phyloP scores from a whole-genome alignment of 1,139 yeast species.

The Debaryomycetaceae sp. region DNA sequence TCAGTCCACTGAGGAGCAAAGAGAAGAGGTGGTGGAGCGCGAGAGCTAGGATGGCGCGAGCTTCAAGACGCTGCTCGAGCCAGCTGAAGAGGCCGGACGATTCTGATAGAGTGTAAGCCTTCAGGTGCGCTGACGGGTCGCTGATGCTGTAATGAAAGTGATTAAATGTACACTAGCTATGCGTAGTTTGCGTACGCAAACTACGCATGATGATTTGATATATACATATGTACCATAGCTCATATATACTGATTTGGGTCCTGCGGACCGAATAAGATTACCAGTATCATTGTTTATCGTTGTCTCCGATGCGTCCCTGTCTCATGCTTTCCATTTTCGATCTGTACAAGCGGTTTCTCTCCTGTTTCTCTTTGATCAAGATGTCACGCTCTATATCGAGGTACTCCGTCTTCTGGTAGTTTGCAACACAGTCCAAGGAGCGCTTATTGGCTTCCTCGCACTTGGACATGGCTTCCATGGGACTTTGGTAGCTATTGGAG shows the following conservation, averaged over 20 bases:
- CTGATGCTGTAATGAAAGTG: too few relatives aligned
- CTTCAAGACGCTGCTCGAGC: too few relatives aligned
- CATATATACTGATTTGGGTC: background rate
- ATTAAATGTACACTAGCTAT: background rate
- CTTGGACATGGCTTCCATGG: slow-evolving; percentile 61
- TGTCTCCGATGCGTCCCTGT: slow-evolving; percentile 5
- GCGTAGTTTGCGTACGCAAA: background rate
- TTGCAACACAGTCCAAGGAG: slow-evolving; percentile 55
- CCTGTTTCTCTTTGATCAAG: slow-evolving; percentile 54
- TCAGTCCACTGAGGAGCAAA: background rate
- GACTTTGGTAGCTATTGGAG: slow-evolving; percentile 36
- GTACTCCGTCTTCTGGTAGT: slow-evolving; percentile 62
- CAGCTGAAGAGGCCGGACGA: too few relatives aligned
- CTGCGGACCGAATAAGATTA: background rate
- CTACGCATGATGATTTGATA: background rate
- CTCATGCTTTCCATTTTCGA: slow-evolving; percentile 2
- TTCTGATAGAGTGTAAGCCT: too few relatives aligned
- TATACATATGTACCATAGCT: background rate
- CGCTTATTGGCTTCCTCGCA: slow-evolving; percentile 32
- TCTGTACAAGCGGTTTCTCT: slow-evolving; percentile 21
- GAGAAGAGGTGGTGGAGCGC: background rate
- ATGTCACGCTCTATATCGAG: slow-evolving; percentile 71
- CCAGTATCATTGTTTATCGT: background rate
- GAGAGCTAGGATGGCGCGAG: too few relatives aligned
- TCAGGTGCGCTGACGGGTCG: too few relatives aligned